These are phyloP conservation scores for Kurtzmaniella quercitrusa DNA, from an alignment of 1,139 yeast genomes.

Conservation along the genomic window DNA sequence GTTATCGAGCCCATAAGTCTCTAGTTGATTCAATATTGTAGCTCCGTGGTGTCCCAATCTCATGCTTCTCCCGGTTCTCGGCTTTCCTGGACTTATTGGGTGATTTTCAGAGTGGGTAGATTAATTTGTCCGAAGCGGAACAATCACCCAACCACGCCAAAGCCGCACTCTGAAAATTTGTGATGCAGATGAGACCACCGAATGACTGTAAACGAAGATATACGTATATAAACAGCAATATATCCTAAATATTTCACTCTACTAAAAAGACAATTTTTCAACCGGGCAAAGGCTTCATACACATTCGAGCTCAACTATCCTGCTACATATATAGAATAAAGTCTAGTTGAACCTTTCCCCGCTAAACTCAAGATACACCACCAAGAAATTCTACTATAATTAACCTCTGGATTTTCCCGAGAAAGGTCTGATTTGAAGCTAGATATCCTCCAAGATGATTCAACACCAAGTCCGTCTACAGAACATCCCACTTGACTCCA, in stretches of 20 bases:
- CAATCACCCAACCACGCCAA: slow-evolving; percentile 4
- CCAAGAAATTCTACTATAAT: no score
- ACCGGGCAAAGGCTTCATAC: background rate
- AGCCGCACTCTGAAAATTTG: slow-evolving; percentile 3
- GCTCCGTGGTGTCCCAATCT: no score
- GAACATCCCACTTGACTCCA: slow-evolving; percentile 4
- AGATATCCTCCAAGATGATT: slow-evolving; percentile 4
- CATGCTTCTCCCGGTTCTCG: background rate
- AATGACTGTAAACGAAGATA: background rate
- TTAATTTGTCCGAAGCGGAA: slow-evolving; percentile 7
- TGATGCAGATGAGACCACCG: slow-evolving; percentile 6
- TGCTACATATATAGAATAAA: background rate
- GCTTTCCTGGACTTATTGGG: slow-evolving; percentile 3
- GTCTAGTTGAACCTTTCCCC: background rate
- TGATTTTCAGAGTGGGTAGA: slow-evolving; percentile 6
- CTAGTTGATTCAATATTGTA: no score
- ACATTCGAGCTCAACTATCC: no score
- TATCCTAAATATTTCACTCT: background rate
- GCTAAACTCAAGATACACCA: background rate
- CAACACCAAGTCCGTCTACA: slow-evolving; percentile 6
- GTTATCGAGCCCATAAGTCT: no score
- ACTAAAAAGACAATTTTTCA: background rate
- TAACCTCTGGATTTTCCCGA: no score
- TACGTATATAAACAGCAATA: background rate
- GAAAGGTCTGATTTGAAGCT: no score